Conservation (phyloP, 352 stramenopile genomes). For the Saprolegnia parasitica region DNA sequence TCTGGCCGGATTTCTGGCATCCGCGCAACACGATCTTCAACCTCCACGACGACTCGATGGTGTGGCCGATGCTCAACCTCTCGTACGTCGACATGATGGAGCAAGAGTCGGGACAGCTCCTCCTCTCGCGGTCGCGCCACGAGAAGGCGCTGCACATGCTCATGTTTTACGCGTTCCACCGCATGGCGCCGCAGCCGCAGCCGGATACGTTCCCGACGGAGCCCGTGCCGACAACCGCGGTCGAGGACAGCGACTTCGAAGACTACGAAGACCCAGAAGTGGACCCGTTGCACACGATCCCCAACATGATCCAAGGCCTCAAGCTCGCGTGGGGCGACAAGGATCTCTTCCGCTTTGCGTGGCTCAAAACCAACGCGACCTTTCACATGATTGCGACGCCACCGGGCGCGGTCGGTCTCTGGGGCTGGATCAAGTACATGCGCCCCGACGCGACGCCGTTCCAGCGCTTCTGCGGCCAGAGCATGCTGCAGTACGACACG, state of each 20-base stretch:
- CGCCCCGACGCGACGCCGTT: not conserved
- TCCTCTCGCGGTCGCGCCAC: constrained; percentile 48
- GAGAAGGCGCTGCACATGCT: constrained; percentile 47
- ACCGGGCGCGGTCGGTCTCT: constrained; percentile 39
- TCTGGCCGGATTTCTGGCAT: constrained; percentile 70
- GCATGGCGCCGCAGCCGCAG: constrained; percentile 9
- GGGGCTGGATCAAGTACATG: constrained; percentile 1
- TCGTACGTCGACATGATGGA: constrained; percentile 71
- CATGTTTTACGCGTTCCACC: constrained; percentile 58
- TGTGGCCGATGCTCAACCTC: constrained; percentile 64
- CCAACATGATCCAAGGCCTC: constrained; percentile 54
- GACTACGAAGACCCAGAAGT: constrained; percentile 33
- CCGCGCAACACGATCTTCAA: constrained; percentile 67
- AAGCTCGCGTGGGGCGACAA: constrained; percentile 71
- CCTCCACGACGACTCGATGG: constrained; percentile 48
- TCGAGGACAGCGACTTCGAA: not conserved
- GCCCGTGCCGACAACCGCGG: not conserved
- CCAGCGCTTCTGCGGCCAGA: constrained; percentile 60
- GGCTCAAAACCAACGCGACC: constrained; percentile 56
- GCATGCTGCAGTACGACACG: constrained; percentile 67
- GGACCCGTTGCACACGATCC: constrained; percentile 27
- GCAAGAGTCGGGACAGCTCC: constrained; percentile 68
- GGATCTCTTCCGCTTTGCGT: constrained; percentile 72
- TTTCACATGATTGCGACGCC: constrained; percentile 63
- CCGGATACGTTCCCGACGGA: not conserved